These are phyloP conservation scores for Cyclotella baltica DNA, from an alignment of 108 stramenopile species.

Conservation along the genomic window DNA sequence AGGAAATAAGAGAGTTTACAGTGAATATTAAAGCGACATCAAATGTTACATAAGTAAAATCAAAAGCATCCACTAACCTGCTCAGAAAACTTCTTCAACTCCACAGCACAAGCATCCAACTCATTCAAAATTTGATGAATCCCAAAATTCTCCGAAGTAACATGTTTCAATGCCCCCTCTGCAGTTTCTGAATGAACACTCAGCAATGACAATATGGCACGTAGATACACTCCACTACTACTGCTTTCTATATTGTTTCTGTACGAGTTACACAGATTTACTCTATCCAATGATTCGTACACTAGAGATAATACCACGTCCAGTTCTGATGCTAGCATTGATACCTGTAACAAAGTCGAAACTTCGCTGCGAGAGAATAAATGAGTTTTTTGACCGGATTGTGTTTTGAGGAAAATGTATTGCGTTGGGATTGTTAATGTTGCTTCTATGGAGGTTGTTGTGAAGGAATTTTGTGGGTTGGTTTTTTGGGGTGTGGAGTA, in stretches of 20 bases:
- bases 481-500: not conserved
- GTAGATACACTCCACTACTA: constrained; percentile 22
- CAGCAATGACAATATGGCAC: constrained; percentile 43
- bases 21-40: not conserved
- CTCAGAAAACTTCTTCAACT: constrained; percentile 48
- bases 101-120: constrained; percentile 46
- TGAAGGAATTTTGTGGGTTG: constrained; percentile 8
- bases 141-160: constrained; percentile 35
- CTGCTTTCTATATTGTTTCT: constrained; percentile 11
- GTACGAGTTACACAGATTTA: constrained; percentile 24
- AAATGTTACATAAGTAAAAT: not conserved
- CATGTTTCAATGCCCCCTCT: constrained; percentile 32
- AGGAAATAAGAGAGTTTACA: not conserved
- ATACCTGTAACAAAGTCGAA: constrained; percentile 43
- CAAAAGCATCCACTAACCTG: constrained; percentile 1
- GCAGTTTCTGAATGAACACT: constrained; percentile 43
- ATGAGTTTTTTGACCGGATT: constrained; percentile 25
- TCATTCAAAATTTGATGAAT: constrained; percentile 31
- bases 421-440: constrained; percentile 27
- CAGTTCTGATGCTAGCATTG: constrained; percentile 44
- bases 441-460: constrained; percentile 32
- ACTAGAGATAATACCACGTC: constrained; percentile 30
- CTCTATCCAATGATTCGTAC: constrained; percentile 42
- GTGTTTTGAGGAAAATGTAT: constrained; percentile 52
- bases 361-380: constrained; percentile 51